Evolutionary conservation across 768 basidiomycete species (phyloP), one percentile per base, ranked within the genome.

Genomic region (Pisolithus tinctorius): DNA sequence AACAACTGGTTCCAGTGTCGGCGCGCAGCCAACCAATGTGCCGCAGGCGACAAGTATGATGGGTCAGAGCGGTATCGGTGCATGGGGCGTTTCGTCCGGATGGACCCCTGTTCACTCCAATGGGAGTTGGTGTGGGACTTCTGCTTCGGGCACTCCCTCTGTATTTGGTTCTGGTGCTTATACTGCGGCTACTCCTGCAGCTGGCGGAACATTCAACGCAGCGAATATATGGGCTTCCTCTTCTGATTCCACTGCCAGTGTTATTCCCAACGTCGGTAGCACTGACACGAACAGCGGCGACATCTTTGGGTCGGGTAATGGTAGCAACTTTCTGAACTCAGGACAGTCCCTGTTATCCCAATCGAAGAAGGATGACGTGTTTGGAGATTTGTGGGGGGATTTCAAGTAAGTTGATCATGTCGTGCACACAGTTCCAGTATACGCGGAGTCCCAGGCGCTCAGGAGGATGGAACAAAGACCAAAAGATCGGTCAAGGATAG

Each of bases 361-460:
- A 34, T 14, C 34, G 53, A 84, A 86, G 72, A 85, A 79, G 67
- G 88, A 89, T 55, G 88, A 92, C 59, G 82, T 73, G 6, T 91
- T 91, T 61, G 87, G 85, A 6, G 87, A 91, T 67, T 66, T 92
- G 45, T 91, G 89, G 89, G 86, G 87, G 45, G 80, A 83, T 37
- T 88, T 88, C 67, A 89, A 89, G 74, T 90, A 74, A 17, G 38
- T 45, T 20, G 48, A 49, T 42, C 23, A 23, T 20, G 16, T 26
- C 16, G 17, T 31, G 16, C 4, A 20, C n/a, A 13, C 2, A 11
- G 39, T 26, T 39, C 11, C 11, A 2, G 4, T 11, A 25, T 44
- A 47, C 34, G 23, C 20, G 39, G 39, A n/a, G 39, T 40, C 16
- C n/a, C 20, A 7, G 16, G 40, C 34, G 13, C 34, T 34, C 14